Percentiles rank a stretch among this genome's conserved stretches.
These are phyloP conservation scores for Kockiozyma suomiensis DNA, from an alignment of 805 yeast genomes.

Conservation along the genomic window DNA sequence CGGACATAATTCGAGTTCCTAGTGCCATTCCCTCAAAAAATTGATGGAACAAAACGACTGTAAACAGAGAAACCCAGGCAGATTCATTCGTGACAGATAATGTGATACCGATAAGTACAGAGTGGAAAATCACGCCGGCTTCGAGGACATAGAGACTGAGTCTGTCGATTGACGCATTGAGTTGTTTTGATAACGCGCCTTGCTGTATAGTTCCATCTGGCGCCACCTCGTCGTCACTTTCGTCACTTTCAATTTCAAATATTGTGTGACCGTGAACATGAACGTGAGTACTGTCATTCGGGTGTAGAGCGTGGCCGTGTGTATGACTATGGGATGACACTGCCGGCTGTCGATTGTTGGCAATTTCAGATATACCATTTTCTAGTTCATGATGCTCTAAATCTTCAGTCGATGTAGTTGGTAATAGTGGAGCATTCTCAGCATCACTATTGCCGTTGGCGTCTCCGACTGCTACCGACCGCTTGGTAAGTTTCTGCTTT, in stretches of 20 bases:
- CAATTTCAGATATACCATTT: background rate
- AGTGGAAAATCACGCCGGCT: slow-evolving; percentile 74
- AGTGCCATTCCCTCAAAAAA: slow-evolving; percentile 84
- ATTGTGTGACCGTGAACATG: slow-evolving; percentile 13
- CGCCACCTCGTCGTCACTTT: slow-evolving; percentile 1
- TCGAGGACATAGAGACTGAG: slow-evolving; percentile 50
- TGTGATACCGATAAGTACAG: slow-evolving; percentile 71
- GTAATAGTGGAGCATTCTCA: background rate
- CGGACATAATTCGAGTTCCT: slow-evolving; percentile 71
- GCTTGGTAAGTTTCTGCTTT: background rate
- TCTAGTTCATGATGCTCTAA: background rate
- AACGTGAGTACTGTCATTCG: slow-evolving; percentile 1
- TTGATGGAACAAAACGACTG: slow-evolving; percentile 75
- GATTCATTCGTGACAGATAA: slow-evolving; percentile 68
- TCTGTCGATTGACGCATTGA: slow-evolving; percentile 22
- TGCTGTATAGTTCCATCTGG: slow-evolving; percentile 5
- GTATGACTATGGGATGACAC: background rate
- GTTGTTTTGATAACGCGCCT: background rate
- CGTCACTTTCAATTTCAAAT: slow-evolving; percentile 13
- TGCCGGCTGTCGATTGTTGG: background rate
- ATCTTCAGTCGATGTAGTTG: background rate
- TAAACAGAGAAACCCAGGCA: slow-evolving; percentile 63
- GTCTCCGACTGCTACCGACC: slow-evolving; percentile 2
- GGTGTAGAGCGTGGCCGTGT: slow-evolving; percentile 5
- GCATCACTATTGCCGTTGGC: background rate